Base-by-base conservation (phyloP, 2,329 filamentous ascomycete genomes). In the Fusarium verticillioides region DNA sequence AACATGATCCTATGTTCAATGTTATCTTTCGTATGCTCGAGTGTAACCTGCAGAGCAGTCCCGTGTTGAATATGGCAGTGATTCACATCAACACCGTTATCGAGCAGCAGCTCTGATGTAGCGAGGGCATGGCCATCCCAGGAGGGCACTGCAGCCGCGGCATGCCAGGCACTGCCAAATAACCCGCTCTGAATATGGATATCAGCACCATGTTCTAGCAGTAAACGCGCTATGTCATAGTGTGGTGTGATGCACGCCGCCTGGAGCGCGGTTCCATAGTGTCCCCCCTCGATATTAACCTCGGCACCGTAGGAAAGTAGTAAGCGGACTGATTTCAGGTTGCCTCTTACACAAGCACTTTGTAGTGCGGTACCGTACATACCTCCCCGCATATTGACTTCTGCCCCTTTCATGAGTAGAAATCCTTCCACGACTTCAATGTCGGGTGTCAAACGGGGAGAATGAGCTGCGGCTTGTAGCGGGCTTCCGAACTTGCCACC, bases 21-120 rank as follows among this genome's bases (percentile, higher is more conserved):
- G 0, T 0, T 1, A 8, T 4, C 0, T 1, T 8, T 0, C 1
- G 12, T 0, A 43, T 23, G n/a, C n/a, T 43, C 9, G 0, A 43
- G n/a, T 23, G 10, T 10, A 44, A 19, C 10, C 42, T 44, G n/a
- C 16, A 44, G n/a, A 44, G 16, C n/a, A 26, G 42, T 44, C 0
- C 42, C 42, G 0, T 12, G 4, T 26, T 0, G 7, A 4, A 0
- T 0, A 26, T 44, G n/a, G n/a, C 42, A 44, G 0, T 4, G 5
- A 2, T 44, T 44, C 4, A 26, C 42, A 19, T 44, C 42, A 26
- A 19, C n/a, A 19, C 42, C 42, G n/a, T 26, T 44, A 6, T 19
- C 10, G 2, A 26, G n/a, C 7, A 44, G n/a, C 7, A 44, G 16
- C 42, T 19, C 9, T 16, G 26, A 18, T 5, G n/a, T 43, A 2